A percentile compares a stretch with the other conserved stretches of the same genome.
Conservation (phyloP, 345 rosid species). For the Lagerstroemia speciosa region DNA sequence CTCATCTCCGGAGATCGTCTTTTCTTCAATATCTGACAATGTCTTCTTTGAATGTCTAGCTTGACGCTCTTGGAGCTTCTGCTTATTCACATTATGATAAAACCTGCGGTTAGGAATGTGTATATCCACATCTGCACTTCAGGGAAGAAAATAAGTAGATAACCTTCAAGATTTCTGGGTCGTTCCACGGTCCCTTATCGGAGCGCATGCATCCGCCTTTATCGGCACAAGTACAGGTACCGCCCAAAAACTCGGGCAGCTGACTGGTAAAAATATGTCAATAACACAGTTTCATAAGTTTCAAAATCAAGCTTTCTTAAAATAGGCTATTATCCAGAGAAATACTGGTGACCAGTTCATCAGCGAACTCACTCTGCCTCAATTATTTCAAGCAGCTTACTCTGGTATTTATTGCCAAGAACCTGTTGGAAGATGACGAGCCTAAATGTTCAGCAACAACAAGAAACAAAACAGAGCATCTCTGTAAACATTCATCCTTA, state of each 20-base stretch:
- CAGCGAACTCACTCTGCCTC: slow-evolving; percentile 43
- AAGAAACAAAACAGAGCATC: not conserved
- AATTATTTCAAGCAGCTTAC: slow-evolving; percentile 89
- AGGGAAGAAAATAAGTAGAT: not conserved
- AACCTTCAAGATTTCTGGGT: slow-evolving; percentile 63
- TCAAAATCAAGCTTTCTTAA: not conserved
- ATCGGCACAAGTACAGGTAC: slow-evolving; percentile 71
- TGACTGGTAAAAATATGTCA: slow-evolving; percentile 36
- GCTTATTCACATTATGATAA: not conserved
- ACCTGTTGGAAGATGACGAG: slow-evolving; percentile 31
- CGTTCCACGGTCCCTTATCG: slow-evolving; percentile 97
- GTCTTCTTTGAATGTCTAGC: slow-evolving; percentile 35
- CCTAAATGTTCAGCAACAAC: slow-evolving; percentile 8
- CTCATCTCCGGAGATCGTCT: slow-evolving; percentile 31
- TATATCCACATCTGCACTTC: not conserved
- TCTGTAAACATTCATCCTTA: slow-evolving; percentile 12
- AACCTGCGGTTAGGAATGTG: not conserved
- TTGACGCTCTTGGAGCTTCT: slow-evolving; percentile 71
- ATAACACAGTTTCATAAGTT: slow-evolving; percentile 2
- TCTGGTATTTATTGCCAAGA: slow-evolving; percentile 80
- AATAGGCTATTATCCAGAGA: no score
- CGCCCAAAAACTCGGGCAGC: slow-evolving; percentile 85
- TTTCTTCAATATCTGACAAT: slow-evolving; percentile 45
- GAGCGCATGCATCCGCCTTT: slow-evolving; percentile 92
- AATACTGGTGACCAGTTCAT: not conserved